phyloP scores from a whole-genome alignment of 2,329 filamentous ascomycete species.

The Colletotrichum eleusines region DNA sequence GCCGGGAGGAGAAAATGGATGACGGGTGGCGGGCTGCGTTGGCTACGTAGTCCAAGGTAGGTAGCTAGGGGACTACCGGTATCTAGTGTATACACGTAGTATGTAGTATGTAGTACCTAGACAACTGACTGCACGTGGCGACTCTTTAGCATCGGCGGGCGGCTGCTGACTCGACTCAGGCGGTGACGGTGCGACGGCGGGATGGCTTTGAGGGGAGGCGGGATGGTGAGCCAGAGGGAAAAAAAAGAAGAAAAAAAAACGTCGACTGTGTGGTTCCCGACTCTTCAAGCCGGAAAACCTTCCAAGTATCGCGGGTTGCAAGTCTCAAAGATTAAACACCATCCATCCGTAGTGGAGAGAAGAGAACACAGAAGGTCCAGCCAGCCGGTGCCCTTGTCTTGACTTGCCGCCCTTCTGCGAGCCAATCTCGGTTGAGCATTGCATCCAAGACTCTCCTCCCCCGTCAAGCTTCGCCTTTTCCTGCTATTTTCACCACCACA shows the following conservation, averaged over 20 bases:
- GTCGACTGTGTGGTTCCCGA: not conserved
- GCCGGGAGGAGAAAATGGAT: not conserved
- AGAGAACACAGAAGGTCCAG: not conserved
- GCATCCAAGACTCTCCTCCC: not conserved
- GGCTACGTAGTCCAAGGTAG: not conserved
- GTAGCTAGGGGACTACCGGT: no score
- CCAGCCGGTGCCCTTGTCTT: constrained; percentile 17
- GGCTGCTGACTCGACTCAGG: constrained; percentile 12
- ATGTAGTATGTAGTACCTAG: no score
- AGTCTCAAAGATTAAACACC: not conserved
- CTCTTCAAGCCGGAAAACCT: not conserved
- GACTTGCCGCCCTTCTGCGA: not conserved
- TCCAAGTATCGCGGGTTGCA: not conserved
- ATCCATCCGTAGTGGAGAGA: not conserved
- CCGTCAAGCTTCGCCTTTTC: not conserved
- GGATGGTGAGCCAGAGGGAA: not conserved
- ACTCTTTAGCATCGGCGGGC: not conserved
- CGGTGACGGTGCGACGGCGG: not conserved
- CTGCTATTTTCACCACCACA: not conserved
- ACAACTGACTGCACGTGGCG: constrained; percentile 7
- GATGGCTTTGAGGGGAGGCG: not conserved
- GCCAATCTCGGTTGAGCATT: constrained; percentile 8
- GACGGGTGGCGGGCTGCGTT: not conserved
- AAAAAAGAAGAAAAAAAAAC: no score
- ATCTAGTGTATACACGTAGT: no score